Evolutionary conservation across 2,329 filamentous ascomycete species (phyloP).

Genomic region (Fusarium acutatum): DNA sequence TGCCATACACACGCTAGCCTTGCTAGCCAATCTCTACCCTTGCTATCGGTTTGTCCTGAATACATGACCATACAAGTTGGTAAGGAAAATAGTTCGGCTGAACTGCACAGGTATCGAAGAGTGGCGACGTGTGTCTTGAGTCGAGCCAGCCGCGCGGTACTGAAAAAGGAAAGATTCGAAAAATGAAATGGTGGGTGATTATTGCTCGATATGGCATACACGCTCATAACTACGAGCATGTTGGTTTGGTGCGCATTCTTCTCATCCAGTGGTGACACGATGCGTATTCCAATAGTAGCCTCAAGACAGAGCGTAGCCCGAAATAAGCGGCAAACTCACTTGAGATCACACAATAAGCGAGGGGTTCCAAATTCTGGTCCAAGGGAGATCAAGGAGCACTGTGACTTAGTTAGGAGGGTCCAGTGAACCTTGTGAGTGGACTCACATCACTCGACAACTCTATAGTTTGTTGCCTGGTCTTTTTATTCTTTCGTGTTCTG

Average conservation of each 20-base stretch:
- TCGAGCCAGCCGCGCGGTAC: neutral
- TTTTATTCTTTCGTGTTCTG: neutral
- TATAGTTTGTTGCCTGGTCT: neutral
- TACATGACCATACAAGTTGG: neutral
- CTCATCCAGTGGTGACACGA: constrained; percentile 13
- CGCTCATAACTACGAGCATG: neutral
- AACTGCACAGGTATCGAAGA: neutral
- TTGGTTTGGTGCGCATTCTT: constrained; percentile 1
- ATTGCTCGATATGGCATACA: neutral
- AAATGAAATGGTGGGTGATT: constrained; percentile 1
- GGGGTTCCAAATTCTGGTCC: neutral
- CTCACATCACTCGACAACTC: constrained; percentile 2
- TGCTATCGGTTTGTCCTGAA: neutral
- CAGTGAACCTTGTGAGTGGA: neutral
- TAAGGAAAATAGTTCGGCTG: neutral
- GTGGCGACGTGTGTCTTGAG: neutral
- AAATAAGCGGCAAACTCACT: constrained; percentile 2
- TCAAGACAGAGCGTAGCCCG: constrained; percentile 1
- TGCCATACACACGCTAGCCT: neutral
- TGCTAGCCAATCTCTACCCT: neutral
- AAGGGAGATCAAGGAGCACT: neutral
- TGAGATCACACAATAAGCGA: neutral
- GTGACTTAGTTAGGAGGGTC: neutral
- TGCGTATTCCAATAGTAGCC: constrained; percentile 19
- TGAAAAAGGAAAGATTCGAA: constrained; percentile 12